Evolutionary conservation across 495 filamentous ascomycete genomes (phyloP), one percentile per base, ranked within the genome.

Genomic region (Bombardia bombarda): DNA sequence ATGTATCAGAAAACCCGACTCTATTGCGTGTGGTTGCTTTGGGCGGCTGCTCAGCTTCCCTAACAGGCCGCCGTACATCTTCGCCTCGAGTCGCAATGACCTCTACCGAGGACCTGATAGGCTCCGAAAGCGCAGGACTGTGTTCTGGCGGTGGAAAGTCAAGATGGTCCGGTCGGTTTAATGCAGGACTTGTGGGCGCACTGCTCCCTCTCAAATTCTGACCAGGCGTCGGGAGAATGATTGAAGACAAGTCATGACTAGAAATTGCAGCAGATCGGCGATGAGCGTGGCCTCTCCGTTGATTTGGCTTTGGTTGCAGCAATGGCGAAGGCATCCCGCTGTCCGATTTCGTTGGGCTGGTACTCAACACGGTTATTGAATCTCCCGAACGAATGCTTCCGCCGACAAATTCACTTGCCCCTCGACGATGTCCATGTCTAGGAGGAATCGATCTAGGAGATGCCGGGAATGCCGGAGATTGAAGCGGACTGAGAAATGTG

Each of bases 191-290:
- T 30, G 68, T 63, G 4, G 87, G 86, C 5, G 84, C 82, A 53
- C 80, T 89, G 37, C 67, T 78, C 24, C 74, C 70, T 35, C 68
- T 67, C 22, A 71, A 32, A 42, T 63, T 65, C 16, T 77, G 58
- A 17, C 57, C 58, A 3, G 74, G 58, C 9, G 76, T 74, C 44
- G 82, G 82, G 19, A 87, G 65, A 34, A 94, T 84, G 16, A 79
- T 73, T 6, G 79, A 80, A 6, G 59, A 51, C 3, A 93, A 60
- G 63, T 95, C 89, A 46, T 88, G 80, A 46, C 74, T 82, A n/a
- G 87, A 92, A 9, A 94, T 80, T 1, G 89, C 89, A 25, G 78
- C 81, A n/a, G 87, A 93, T 44, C 89, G 78, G 38, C 87, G 78
- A 66, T 94, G 89, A 10, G 81, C 81, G 64, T 95, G 89, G 16